phyloP scores from a whole-genome alignment of 495 filamentous ascomycete genomes.

The Xylaria sp. region DNA sequence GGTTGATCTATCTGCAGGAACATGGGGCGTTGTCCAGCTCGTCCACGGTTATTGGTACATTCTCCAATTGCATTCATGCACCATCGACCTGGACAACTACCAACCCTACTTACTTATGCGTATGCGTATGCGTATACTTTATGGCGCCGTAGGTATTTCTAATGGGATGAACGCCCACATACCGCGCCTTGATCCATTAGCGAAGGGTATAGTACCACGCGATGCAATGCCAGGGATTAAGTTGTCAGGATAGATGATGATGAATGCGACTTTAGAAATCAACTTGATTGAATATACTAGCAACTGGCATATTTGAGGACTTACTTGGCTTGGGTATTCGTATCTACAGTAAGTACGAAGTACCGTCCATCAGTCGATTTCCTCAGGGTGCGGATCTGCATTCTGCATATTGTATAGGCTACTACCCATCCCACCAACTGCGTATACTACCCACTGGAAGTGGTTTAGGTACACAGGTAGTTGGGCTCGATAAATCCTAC shows the following conservation, averaged over 20 bases:
- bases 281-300: too few relatives aligned
- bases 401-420: background rate
- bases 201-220: background rate
- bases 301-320: background rate
- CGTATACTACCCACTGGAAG: too few relatives aligned
- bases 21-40: background rate
- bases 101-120: too few relatives aligned
- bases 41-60: conserved; percentile 15
- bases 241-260: background rate
- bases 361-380: background rate
- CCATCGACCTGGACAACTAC: conserved; percentile 1
- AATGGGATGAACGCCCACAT: conserved; percentile 7
- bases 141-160: background rate
- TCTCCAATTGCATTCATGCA: conserved; percentile 14
- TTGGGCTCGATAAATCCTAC: background rate
- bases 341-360: too few relatives aligned
- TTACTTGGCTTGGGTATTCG: too few relatives aligned
- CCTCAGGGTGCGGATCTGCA: background rate
- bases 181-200: conserved; percentile 6
- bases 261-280: background rate
- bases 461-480: too few relatives aligned
- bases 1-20: conserved; percentile 22
- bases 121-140: too few relatives aligned
- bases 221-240: background rate
- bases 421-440: too few relatives aligned